Evolutionary conservation across 2,329 filamentous ascomycete genomes (phyloP), one percentile per base, ranked within the genome.

Genomic region (Claviceps pazoutovae): DNA sequence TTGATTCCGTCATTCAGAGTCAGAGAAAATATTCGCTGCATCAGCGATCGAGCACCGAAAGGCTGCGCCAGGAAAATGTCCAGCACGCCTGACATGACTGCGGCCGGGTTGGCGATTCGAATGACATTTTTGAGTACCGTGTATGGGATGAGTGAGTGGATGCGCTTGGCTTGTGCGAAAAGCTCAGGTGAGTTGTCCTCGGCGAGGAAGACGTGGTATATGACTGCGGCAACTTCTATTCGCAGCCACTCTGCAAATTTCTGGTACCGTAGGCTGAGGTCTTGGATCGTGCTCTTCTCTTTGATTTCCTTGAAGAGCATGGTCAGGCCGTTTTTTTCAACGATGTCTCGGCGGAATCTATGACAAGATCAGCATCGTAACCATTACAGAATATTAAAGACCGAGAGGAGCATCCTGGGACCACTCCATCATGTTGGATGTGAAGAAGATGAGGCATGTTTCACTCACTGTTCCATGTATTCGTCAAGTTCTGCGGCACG

Each of bases 211-310:
- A 98, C 74, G 66, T 98, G 93, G 64, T 98, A 98, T 54, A 97
- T 82, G 21, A 93, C 96, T 42, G 93, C 93, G 23, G 93, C 93
- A 48, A 98, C 84, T 70, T 98, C 93, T 62, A 98, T 98, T 41
- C 93, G 84, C 49, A 97, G 73, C 93, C 93, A 98, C 67, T 98
- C 93, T 17, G 91, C 91, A 64, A 98, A 97, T 66, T 97, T 98
- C 62, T 93, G 87, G 66, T 97, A 97, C 65, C 97, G 90, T 11
- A 94, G 84, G 62, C 88, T 95, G 50, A 98, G 76, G 59, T 96
- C 88, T 56, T 81, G 78, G 50, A 98, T 91, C 4, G 79, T 88
- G 54, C 87, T 76, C 71, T 97, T 97, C 52, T 89, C 83, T 61
- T 86, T 86, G 66, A 98, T 95, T 65, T 97, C 93, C 53, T 85